Evolutionary conservation across 2,329 filamentous ascomycete genomes (phyloP).

Genomic region (Lasiodiplodia hormozganensis): DNA sequence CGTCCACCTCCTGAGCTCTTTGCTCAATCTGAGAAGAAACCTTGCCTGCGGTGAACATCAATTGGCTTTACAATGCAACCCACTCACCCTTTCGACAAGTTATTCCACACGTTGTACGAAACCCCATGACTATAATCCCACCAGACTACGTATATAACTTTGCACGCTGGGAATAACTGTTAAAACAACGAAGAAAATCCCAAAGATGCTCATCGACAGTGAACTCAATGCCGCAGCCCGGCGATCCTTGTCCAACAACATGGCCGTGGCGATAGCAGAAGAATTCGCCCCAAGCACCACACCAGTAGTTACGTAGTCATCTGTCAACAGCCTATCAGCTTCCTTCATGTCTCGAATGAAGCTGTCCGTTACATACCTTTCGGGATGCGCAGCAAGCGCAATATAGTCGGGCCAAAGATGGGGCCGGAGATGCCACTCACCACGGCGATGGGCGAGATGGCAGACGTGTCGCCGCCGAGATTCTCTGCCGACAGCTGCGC

Average conservation of each 20-base stretch:
- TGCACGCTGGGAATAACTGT: conserved; percentile 63
- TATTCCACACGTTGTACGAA: too few relatives aligned
- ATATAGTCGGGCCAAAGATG: conserved; percentile 59
- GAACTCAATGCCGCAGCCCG: conserved; percentile 66
- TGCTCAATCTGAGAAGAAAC: too few relatives aligned
- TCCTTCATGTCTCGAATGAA: neutral
- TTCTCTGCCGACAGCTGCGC: conserved; percentile 64
- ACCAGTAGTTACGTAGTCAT: conserved; percentile 69
- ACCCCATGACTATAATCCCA: conserved; percentile 38
- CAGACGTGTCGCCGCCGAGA: conserved; percentile 63
- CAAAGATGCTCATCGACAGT: conserved; percentile 67
- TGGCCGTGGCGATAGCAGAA: conserved; percentile 65
- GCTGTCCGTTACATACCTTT: conserved; percentile 48
- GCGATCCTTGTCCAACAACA: conserved; percentile 63
- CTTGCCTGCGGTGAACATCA: too few relatives aligned
- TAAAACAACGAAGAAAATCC: conserved; percentile 64
- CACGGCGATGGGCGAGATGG: conserved; percentile 64
- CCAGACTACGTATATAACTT: conserved; percentile 46
- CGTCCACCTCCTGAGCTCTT: too few relatives aligned
- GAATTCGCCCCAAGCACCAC: conserved; percentile 68
- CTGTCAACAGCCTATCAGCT: conserved; percentile 38
- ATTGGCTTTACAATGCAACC: too few relatives aligned
- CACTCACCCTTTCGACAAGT: too few relatives aligned
- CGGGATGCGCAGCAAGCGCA: conserved; percentile 60
- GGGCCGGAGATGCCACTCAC: conserved; percentile 67